These are phyloP conservation scores for Lunasporangiospora selenospora DNA, from an alignment of 192 early-diverging fungal genomes.

Conservation along the genomic window DNA sequence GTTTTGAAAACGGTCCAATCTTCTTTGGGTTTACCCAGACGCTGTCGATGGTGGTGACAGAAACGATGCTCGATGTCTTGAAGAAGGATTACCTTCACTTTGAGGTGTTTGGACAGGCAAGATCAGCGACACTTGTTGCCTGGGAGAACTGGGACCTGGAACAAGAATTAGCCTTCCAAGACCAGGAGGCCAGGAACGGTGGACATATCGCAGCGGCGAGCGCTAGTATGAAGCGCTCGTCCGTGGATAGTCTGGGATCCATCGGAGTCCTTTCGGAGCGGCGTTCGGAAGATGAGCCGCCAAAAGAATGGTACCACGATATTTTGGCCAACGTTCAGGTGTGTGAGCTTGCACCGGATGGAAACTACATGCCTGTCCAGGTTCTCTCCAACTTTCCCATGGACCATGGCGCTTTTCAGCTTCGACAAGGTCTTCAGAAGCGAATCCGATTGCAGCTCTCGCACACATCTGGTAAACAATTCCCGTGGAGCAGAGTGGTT, in stretches of 20 bases:
- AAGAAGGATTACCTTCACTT: slow-evolving; percentile 47
- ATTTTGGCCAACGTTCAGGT: slow-evolving; percentile 69
- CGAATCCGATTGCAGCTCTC: slow-evolving; percentile 68
- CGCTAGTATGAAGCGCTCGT: slow-evolving; percentile 3
- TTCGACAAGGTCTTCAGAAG: slow-evolving; percentile 80
- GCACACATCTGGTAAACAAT: slow-evolving; percentile 71
- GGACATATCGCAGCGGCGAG: background rate
- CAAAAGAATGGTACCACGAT: slow-evolving; percentile 72
- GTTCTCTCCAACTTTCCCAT: slow-evolving; percentile 51
- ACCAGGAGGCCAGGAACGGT: slow-evolving; percentile 51
- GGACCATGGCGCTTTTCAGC: slow-evolving; percentile 61
- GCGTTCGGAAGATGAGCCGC: slow-evolving; percentile 66
- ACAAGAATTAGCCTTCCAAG: slow-evolving; percentile 46
- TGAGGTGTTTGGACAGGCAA: slow-evolving; percentile 61
- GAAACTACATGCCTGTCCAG: slow-evolving; percentile 66
- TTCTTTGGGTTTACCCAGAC: slow-evolving; percentile 61
- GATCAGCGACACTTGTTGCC: slow-evolving; percentile 31
- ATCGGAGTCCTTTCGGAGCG: slow-evolving; percentile 40
- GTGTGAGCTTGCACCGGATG: slow-evolving; percentile 67
- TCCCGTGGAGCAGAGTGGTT: slow-evolving; percentile 56
- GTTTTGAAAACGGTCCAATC: slow-evolving; percentile 58
- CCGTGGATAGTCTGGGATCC: slow-evolving; percentile 45
- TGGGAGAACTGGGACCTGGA: slow-evolving; percentile 63
- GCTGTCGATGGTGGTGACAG: slow-evolving; percentile 49
- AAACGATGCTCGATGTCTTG: slow-evolving; percentile 50